Percentiles rank a stretch among this genome's conserved stretches.
Conservation (phyloP, 1,284 basidiomycete species). For the Crepidotus sp. region DNA sequence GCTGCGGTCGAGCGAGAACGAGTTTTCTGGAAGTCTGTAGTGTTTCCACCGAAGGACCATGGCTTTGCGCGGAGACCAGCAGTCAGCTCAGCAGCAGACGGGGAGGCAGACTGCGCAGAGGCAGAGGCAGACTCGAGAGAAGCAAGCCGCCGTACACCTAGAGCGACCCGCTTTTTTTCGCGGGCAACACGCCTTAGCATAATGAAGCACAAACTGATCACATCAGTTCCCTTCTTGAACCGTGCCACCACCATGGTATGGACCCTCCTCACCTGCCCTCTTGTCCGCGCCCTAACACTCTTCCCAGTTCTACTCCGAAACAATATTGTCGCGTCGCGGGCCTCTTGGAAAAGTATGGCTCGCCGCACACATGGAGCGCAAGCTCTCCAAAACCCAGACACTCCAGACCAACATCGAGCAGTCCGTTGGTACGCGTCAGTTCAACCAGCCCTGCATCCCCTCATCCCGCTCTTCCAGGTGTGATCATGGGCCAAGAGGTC, state of each 20-base stretch:
- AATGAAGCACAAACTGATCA: neutral
- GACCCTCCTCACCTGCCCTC: neutral
- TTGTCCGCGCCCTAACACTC: constrained; percentile 6
- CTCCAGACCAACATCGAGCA: constrained; percentile 91
- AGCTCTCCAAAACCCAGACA: constrained; percentile 92
- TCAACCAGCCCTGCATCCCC: neutral
- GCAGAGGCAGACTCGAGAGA: no score
- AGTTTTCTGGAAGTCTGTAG: constrained; percentile 24
- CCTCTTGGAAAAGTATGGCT: constrained; percentile 97
- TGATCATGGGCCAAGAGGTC: constrained; percentile 83
- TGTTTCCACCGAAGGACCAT: constrained; percentile 23
- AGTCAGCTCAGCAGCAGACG: no score
- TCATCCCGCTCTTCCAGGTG: constrained; percentile 40
- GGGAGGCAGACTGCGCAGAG: no score
- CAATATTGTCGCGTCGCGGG: constrained; percentile 87
- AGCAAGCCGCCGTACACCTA: constrained; percentile 12
- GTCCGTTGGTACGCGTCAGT: constrained; percentile 64
- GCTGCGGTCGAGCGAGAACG: constrained; percentile 23
- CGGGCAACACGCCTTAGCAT: constrained; percentile 16
- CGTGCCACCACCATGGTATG: constrained; percentile 30
- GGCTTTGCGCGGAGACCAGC: constrained; percentile 22
- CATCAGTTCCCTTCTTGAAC: no score
- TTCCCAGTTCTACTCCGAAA: constrained; percentile 84
- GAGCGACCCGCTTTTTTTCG: constrained; percentile 8
- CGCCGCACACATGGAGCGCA: constrained; percentile 96